Base-by-base conservation (phyloP, 2,329 filamentous ascomycete species). In the Myriosclerotinia duriaeana region DNA sequence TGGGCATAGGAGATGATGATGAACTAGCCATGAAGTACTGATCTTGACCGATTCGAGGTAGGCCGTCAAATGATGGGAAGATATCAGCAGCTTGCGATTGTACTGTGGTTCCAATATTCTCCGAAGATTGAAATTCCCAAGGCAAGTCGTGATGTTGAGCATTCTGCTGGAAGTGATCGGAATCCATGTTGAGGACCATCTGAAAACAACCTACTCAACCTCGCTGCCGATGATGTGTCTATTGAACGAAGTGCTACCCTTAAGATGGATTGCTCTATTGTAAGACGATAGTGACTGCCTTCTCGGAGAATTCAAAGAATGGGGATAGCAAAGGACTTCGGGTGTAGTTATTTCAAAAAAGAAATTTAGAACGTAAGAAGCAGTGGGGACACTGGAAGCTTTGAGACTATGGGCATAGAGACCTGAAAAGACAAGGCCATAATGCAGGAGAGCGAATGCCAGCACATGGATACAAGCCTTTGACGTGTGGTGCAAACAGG, bases 341-440 rank as follows among this genome's bases (percentile, higher is more conserved):
- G 68, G 70, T 70, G 69, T 72, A 74, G 73, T 74, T 76, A 76
- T 75, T 73, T 68, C 71, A 72, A 61, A 60, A 68, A 67, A 59
- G 69, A 58, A 61, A 42, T 44, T 22, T 53, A 53, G 40, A 56
- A 34, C 36, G 26, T 20, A 53, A 61, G 52, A 36, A 53, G 55
- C 64, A 60, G 54, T 66, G 42, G 55, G 22, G 61, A 7, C 48
- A 48, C 42, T 54, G 34, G 52, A 48, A 38, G 40, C 63, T 66
- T 67, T 69, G 66, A 70, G 62, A 64, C 53, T 55, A 54, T 64
- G 52, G 66, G 62, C 50, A 56, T 53, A 53, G 44, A 17, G 42
- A 38, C 26, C 60, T 71, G 69, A 67, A 69, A 67, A 60, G 65
- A 70, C 66, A 70, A 69, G 70, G 68, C 66, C 67, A 71, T 68